These are phyloP conservation scores for Stenogyne calaminthoides DNA, from an alignment of 305 asterid genomes.

Conservation along the genomic window DNA sequence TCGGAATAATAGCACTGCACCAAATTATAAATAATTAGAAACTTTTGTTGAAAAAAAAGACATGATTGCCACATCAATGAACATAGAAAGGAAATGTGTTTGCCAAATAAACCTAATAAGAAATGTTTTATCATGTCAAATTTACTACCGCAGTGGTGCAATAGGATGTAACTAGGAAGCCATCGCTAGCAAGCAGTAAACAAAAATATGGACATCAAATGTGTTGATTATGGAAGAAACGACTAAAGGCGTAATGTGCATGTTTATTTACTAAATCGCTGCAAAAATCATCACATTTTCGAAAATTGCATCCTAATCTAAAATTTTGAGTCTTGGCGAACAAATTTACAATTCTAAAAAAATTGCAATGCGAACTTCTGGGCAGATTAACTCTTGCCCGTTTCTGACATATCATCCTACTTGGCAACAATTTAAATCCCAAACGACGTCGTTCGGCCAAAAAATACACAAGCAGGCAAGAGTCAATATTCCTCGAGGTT, in stretches of 20 bases:
- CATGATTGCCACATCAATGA: conserved; percentile 16
- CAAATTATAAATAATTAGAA: conserved; percentile 19
- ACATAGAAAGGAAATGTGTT: conserved; percentile 2
- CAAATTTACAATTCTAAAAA: too few relatives aligned
- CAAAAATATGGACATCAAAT: conserved; percentile 19
- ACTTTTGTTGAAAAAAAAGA: conserved; percentile 1
- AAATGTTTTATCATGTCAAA: conserved; percentile 12
- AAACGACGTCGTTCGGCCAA: too few relatives aligned
- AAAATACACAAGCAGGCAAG: too few relatives aligned
- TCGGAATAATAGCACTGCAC: conserved; percentile 96
- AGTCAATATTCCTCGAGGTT: too few relatives aligned
- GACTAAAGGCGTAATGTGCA: neutral
- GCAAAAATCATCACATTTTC: too few relatives aligned
- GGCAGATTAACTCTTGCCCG: too few relatives aligned
- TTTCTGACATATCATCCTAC: too few relatives aligned
- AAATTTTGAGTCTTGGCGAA: too few relatives aligned
- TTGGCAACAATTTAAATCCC: too few relatives aligned
- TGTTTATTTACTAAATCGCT: neutral
- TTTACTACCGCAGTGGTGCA: conserved; percentile 12
- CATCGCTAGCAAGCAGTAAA: conserved; percentile 22
- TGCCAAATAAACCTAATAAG: conserved; percentile 14
- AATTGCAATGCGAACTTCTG: too few relatives aligned
- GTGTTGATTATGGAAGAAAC: conserved; percentile 7
- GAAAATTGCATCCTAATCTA: too few relatives aligned
- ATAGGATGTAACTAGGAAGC: conserved; percentile 23